Base-by-base conservation (phyloP, 768 basidiomycete species). In the Xerocomellus dryophilus region DNA sequence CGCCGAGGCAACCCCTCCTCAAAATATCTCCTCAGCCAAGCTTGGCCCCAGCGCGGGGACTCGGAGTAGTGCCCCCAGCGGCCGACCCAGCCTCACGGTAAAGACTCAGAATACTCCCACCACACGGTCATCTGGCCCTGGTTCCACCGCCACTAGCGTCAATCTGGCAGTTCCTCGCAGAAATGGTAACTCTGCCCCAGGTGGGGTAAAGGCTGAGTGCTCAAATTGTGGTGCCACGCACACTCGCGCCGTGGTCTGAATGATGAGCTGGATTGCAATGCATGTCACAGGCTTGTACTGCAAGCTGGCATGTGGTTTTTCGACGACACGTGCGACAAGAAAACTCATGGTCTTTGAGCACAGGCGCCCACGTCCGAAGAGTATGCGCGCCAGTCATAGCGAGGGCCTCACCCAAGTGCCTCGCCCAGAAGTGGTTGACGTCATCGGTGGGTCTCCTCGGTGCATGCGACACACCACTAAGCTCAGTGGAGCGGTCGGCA, bases 151-250 rank as follows among this genome's bases (percentile, higher is more conserved):
- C n/a, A n/a, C n/a, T n/a, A n/a, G n/a, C n/a, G n/a, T n/a, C n/a
- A n/a, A n/a, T n/a, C n/a, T n/a, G n/a, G n/a, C n/a, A n/a, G n/a
- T n/a, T n/a, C n/a, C n/a, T n/a, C n/a, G n/a, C n/a, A n/a, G n/a
- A n/a, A n/a, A n/a, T n/a, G n/a, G n/a, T n/a, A n/a, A n/a, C n/a
- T n/a, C n/a, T n/a, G n/a, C n/a, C n/a, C n/a, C n/a, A n/a, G n/a
- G n/a, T n/a, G n/a, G n/a, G n/a, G n/a, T n/a, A n/a, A n/a, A n/a
- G 73, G 88, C 88, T 7, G 91, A 92, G 61, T 93, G 91, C 65
- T 86, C 86, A 8, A 93, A 92, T 69, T 93, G 90, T 61, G 90
- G 90, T 20, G 90, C 90, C 5, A 93, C 90, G 0, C 90, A 91
- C 58, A 93, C 91, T 0, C 90, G 90, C 77, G 90, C 17, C 79